These are phyloP conservation scores for Halophytophthora polymorphica DNA, from an alignment of 352 stramenopile genomes.

Conservation along the genomic window DNA sequence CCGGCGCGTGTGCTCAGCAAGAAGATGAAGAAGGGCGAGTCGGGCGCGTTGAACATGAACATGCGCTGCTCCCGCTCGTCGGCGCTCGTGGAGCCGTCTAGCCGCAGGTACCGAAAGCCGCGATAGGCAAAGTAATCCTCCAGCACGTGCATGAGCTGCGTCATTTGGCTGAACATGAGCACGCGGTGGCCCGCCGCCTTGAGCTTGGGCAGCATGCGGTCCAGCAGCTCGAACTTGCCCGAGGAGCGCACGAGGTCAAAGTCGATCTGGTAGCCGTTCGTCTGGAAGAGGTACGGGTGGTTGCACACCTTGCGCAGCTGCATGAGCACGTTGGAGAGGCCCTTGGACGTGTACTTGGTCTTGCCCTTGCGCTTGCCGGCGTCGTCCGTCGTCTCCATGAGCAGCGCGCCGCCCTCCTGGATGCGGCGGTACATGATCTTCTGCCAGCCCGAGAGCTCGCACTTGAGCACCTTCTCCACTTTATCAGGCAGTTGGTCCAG, in stretches of 20 bases:
- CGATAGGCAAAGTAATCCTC: constrained; percentile 90
- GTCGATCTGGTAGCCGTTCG: constrained; percentile 82
- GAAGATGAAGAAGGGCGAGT: constrained; percentile 94
- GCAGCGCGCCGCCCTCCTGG: constrained; percentile 78
- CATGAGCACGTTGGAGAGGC: constrained; percentile 87
- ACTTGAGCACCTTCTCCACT: constrained; percentile 85
- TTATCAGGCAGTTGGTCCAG: constrained; percentile 86
- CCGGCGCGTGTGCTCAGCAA: constrained; percentile 96
- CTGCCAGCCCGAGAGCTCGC: constrained; percentile 84
- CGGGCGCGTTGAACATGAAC: constrained; percentile 96
- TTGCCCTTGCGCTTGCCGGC: constrained; percentile 69
- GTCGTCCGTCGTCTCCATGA: constrained; percentile 73
- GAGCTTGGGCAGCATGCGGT: constrained; percentile 96
- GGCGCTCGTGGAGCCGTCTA: constrained; percentile 96
- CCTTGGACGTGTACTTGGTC: constrained; percentile 83
- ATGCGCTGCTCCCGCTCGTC: constrained; percentile 97
- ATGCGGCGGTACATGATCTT: constrained; percentile 89
- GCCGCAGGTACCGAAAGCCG: constrained; percentile 92
- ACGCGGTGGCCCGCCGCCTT: constrained; percentile 90
- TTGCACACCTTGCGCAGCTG: constrained; percentile 89
- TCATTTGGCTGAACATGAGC: constrained; percentile 92
- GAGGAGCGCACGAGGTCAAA: constrained; percentile 84
- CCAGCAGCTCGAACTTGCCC: constrained; percentile 95
- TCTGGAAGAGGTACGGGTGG: constrained; percentile 86
- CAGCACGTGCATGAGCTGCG: constrained; percentile 87